These are phyloP conservation scores for Fomitopsis pulvina DNA, from an alignment of 768 basidiomycete species.

Conservation along the genomic window DNA sequence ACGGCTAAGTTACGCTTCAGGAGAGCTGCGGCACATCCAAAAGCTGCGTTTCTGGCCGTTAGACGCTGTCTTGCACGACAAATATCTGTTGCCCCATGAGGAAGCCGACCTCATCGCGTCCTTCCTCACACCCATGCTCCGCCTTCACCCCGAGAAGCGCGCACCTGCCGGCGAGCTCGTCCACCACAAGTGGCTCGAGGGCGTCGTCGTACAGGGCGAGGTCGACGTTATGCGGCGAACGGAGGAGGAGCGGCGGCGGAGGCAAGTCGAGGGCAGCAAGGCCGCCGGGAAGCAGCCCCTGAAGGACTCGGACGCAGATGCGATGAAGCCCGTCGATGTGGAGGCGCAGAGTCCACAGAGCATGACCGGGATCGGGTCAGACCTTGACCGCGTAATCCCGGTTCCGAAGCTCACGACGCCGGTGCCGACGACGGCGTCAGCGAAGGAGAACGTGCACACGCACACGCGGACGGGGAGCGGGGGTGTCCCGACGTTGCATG, in stretches of 20 bases:
- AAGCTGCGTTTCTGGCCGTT: constrained; percentile 93
- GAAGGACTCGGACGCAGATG: constrained; percentile 34
- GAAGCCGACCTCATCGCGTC: constrained; percentile 78
- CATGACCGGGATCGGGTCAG: constrained; percentile 2
- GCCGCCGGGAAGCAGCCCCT: constrained; percentile 4
- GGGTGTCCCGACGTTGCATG: constrained; percentile 17
- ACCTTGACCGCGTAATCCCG: constrained; percentile 8
- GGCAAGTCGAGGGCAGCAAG: constrained; percentile 24
- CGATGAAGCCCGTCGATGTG: constrained; percentile 77
- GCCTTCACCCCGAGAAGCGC: constrained; percentile 82
- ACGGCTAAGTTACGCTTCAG: constrained; percentile 22
- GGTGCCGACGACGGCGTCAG: constrained; percentile 12
- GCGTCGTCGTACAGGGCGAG: constrained; percentile 83
- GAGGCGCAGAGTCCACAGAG: constrained; percentile 16
- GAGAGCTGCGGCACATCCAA: constrained; percentile 89
- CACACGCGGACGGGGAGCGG: constrained; percentile 8
- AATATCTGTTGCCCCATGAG: constrained; percentile 83
- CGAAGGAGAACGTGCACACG: constrained; percentile 13
- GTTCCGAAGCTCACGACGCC: constrained; percentile 20
- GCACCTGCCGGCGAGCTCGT: constrained; percentile 83
- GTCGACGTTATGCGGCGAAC: constrained; percentile 69
- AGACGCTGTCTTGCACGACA: constrained; percentile 78
- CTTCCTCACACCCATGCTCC: constrained; percentile 87
- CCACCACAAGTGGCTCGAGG: constrained; percentile 84
- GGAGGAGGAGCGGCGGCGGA: constrained; percentile 39